Evolutionary conservation across 2,329 filamentous ascomycete genomes (phyloP).

Genomic region (Microascus cirrosus): DNA sequence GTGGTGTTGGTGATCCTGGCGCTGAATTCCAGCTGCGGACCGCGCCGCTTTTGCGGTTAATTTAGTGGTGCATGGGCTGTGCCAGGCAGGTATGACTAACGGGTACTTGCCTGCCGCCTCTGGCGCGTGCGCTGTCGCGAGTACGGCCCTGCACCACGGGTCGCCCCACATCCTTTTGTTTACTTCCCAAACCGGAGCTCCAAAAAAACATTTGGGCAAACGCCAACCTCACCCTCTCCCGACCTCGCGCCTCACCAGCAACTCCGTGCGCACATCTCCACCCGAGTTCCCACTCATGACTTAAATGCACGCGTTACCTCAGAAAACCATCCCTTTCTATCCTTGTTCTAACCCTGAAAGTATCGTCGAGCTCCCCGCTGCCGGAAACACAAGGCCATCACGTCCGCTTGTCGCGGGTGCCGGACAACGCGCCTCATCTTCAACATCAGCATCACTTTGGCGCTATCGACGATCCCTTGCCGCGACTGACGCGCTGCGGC

Average conservation of each 20-base stretch:
- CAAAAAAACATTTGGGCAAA: background rate
- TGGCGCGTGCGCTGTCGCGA: background rate
- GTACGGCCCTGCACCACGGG: background rate
- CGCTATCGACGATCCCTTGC: background rate
- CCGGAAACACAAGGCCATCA: background rate
- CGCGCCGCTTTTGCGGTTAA: no score
- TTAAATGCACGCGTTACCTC: background rate
- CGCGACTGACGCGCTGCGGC: background rate
- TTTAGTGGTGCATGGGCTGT: no score
- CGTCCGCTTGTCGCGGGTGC: slow-evolving; percentile 4
- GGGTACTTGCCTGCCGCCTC: background rate
- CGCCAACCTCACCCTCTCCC: background rate
- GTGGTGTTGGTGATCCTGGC: no score
- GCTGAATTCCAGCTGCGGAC: no score
- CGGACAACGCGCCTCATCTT: background rate
- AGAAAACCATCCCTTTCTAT: background rate
- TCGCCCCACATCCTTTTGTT: background rate
- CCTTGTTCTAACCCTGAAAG: background rate
- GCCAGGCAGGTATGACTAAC: background rate
- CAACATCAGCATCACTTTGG: background rate
- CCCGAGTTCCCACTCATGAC: background rate
- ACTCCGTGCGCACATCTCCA: background rate
- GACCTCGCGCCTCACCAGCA: background rate
- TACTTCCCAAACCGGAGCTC: slow-evolving; percentile 1
- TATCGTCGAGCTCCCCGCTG: background rate